These are phyloP conservation scores for Pecoramyces ruminantium DNA, from an alignment of 192 early-diverging fungal genomes.

Conservation along the genomic window DNA sequence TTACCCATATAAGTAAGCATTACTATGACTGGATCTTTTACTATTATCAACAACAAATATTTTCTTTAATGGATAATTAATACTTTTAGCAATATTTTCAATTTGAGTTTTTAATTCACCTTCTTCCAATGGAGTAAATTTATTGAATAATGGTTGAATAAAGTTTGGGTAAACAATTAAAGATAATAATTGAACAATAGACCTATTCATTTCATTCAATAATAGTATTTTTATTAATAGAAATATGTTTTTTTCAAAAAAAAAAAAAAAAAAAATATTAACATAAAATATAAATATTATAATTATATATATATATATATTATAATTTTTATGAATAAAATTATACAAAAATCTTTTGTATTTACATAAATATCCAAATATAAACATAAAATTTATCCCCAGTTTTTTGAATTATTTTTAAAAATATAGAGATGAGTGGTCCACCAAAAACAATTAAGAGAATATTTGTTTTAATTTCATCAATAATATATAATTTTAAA, in stretches of 20 bases:
- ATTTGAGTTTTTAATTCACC: constrained; percentile 67
- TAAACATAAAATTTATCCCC: constrained; percentile 80
- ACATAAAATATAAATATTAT: neutral
- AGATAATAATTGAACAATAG: neutral
- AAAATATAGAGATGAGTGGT: constrained; percentile 59
- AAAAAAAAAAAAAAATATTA: constrained; percentile 15
- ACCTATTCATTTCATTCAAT: constrained; percentile 11
- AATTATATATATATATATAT: neutral
- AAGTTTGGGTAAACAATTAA: constrained; percentile 72
- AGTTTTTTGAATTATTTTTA: constrained; percentile 64
- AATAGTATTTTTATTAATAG: no score
- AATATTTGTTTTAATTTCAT: constrained; percentile 41
- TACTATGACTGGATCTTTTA: constrained; percentile 77
- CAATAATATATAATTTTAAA: constrained; percentile 10
- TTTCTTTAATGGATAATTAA: constrained; percentile 83
- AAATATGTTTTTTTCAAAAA: no score
- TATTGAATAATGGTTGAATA: constrained; percentile 98
- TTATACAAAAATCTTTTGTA: neutral
- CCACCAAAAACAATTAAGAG: constrained; percentile 55
- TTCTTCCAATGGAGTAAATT: constrained; percentile 65
- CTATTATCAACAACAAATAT: constrained; percentile 88
- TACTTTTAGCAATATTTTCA: constrained; percentile 57
- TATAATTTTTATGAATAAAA: neutral
- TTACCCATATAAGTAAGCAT: constrained; percentile 64
- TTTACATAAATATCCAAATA: constrained; percentile 77